These are phyloP conservation scores for Alternaria sp. DNA, from an alignment of 2,329 filamentous ascomycete species.

Conservation along the genomic window DNA sequence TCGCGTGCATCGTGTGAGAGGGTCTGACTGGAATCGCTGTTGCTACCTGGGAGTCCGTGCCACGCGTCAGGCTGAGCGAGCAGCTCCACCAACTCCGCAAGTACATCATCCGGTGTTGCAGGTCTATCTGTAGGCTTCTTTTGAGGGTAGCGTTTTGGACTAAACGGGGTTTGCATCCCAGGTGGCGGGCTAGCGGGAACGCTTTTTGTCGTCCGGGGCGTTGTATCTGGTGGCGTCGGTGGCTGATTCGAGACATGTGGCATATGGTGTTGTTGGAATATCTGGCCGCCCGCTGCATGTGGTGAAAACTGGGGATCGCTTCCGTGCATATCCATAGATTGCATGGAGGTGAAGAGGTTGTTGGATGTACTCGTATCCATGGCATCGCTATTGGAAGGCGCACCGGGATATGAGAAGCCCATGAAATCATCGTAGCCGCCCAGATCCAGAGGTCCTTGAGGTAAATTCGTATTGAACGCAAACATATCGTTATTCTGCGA, in stretches of 20 bases:
- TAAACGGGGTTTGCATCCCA: neutral
- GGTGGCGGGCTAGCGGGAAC: neutral
- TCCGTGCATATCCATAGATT: constrained; percentile 2
- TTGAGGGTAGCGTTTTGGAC: neutral
- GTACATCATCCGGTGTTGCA: constrained; percentile 3
- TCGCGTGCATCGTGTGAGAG: constrained; percentile 11
- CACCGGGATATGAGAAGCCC: constrained; percentile 2
- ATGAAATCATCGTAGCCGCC: constrained; percentile 13
- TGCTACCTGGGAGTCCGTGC: constrained; percentile 1
- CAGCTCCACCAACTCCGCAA: constrained; percentile 8
- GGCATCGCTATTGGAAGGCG: neutral
- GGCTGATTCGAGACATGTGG: constrained; percentile 2
- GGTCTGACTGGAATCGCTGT: neutral
- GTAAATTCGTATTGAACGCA: neutral
- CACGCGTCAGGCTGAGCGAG: constrained; percentile 7
- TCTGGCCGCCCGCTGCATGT: neutral
- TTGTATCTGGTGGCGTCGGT: constrained; percentile 9
- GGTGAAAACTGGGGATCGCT: neutral
- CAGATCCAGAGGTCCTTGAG: neutral
- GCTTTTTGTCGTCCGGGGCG: neutral
- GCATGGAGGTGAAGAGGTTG: neutral
- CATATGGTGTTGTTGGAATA: constrained; percentile 6
- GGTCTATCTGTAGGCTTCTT: neutral
- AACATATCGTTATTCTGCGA: neutral
- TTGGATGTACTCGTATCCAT: neutral